Evolutionary conservation across 768 basidiomycete genomes (phyloP), one percentile per base, ranked within the genome.

Genomic region (Trametes maxima): DNA sequence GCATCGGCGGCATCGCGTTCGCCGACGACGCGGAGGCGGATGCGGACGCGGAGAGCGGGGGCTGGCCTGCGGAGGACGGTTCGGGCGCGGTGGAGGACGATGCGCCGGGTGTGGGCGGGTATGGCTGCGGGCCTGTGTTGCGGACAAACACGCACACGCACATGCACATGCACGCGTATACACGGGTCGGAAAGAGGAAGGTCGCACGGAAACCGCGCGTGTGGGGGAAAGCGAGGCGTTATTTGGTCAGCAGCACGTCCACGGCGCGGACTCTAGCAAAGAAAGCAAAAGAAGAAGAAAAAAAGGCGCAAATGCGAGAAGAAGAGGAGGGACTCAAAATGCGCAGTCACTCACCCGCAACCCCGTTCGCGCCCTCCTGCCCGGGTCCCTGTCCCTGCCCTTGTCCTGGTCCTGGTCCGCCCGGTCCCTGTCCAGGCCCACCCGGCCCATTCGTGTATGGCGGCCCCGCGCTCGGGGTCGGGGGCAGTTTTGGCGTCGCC

Each of bases 401-500:
- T 50, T 14, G 43, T 33, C 28, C 28, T 36, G 48, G 56, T 43
- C 63, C 62, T 50, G 60, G 60, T 25, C 53, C 60, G 39, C 57
- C 57, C 33, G 47, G 57, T 48, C 59, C 64, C 39, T 28, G 57
- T 13, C 47, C 58, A 21, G 60, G 64, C 44, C 63, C 56, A 35
- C 61, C 59, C 39, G 63, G 59, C 37, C 66, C 64, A n/a, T 24
- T 60, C 19, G 53, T 51, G 45, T 58, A 59, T 40, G 45, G 57
- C 14, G 65, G 55, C 21, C 65, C 63, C 7, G 57, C 58, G 40
- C 69, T 66, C 8, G 68, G 68, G 24, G 64, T 68, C 5, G 68
- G 70, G 14, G 76, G 67, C 16, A 72, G 70, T 52, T 80, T 78
- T 1, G 80, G 74, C 16, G 73, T 76, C 51, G 77, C 75, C 49